phyloP scores from a whole-genome alignment of 257 asterid species.

The Fraxinus cuspidata region DNA sequence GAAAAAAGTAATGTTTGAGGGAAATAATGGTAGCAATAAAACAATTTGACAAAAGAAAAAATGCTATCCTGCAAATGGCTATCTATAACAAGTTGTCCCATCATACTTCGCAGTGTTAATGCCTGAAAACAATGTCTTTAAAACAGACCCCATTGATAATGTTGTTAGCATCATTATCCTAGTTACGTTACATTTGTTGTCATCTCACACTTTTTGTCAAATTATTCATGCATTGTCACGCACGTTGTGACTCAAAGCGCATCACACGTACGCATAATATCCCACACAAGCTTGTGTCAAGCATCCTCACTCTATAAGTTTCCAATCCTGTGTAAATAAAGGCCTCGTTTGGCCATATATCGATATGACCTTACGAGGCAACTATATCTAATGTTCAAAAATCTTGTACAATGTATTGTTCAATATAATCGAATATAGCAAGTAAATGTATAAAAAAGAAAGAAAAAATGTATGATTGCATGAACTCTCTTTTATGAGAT shows the following conservation, averaged over 20 bases:
- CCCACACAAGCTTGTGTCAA: no score
- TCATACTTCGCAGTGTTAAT: background rate
- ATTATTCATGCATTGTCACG: slow-evolving; percentile 5
- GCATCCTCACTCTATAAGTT: no score
- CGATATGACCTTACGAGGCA: no score
- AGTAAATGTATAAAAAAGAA: no score
- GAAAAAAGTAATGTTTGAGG: slow-evolving; percentile 6
- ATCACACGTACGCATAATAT: no score
- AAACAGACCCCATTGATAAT: background rate
- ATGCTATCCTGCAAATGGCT: background rate
- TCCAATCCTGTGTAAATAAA: no score
- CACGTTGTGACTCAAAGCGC: no score
- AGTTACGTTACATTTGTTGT: background rate
- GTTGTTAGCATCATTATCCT: background rate
- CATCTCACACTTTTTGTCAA: background rate
- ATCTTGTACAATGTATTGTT: no score
- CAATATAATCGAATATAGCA: no score
- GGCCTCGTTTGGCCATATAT: no score
- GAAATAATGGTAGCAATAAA: background rate
- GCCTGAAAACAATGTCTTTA: background rate
- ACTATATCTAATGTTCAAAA: no score
- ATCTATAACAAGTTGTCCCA: background rate
- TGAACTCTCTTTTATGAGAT: slow-evolving; percentile 19
- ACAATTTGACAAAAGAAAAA: background rate
- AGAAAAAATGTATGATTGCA: background rate